phyloP scores from a whole-genome alignment of 1,284 basidiomycete species.

The Psilocybe mexicana region DNA sequence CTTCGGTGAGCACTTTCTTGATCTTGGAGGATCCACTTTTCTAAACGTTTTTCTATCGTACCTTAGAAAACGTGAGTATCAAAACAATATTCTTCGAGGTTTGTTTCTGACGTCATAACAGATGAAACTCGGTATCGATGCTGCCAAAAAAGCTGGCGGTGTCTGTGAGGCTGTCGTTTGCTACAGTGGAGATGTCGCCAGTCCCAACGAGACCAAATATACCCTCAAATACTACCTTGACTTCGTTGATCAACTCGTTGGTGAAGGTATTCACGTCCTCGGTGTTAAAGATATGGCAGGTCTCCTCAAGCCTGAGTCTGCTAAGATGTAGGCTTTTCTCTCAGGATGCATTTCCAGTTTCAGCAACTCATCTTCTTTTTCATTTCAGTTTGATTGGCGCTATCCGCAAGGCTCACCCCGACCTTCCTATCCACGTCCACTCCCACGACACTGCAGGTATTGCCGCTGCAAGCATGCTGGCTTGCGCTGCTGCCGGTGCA shows the following conservation, averaged over 20 bases:
- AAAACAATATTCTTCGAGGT: neutral
- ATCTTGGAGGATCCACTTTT: slow-evolving; percentile 1
- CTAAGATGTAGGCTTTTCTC: slow-evolving; percentile 64
- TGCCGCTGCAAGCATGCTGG: slow-evolving; percentile 95
- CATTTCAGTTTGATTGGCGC: slow-evolving; percentile 79
- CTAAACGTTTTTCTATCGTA: slow-evolving; percentile 15
- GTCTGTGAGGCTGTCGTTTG: slow-evolving; percentile 98
- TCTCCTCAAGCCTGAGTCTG: slow-evolving; percentile 93
- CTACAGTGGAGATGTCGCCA: slow-evolving; percentile 98
- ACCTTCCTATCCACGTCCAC: slow-evolving; percentile 98
- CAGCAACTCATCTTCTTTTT: slow-evolving; percentile 2
- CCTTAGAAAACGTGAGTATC: slow-evolving; percentile 60
- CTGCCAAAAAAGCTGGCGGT: slow-evolving; percentile 99
- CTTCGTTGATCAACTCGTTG: slow-evolving; percentile 92
- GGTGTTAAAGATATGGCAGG: slow-evolving; percentile 99
- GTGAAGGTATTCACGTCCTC: slow-evolving; percentile 95
- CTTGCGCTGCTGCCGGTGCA: slow-evolving; percentile 93
- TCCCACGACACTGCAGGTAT: slow-evolving; percentile 99
- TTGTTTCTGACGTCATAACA: slow-evolving; percentile 32
- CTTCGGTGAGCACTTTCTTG: slow-evolving; percentile 62
- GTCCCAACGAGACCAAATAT: slow-evolving; percentile 96
- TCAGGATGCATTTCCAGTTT: neutral
- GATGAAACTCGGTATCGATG: slow-evolving; percentile 97
- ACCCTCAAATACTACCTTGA: slow-evolving; percentile 98
- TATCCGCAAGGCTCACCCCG: slow-evolving; percentile 94